phyloP scores from a whole-genome alignment of 2,329 filamentous ascomycete species.

The Cytospora mali region DNA sequence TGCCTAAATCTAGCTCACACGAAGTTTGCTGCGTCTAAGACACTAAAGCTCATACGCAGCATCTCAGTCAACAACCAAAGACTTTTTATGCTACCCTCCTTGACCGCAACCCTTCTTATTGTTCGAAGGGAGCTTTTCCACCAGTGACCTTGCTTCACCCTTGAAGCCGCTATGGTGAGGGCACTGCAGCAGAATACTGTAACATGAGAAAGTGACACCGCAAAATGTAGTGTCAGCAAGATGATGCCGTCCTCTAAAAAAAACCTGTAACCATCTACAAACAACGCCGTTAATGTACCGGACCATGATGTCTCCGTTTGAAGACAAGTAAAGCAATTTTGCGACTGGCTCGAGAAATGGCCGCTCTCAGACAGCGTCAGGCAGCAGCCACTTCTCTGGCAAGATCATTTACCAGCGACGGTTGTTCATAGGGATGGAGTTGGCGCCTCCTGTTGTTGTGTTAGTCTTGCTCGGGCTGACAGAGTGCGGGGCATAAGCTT shows the following conservation, averaged over 20 bases:
- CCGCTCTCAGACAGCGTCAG: not conserved
- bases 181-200: constrained; percentile 13
- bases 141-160: constrained; percentile 5
- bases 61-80: constrained; percentile 8
- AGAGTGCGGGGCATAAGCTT: constrained; percentile 28
- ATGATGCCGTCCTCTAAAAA: constrained; percentile 27
- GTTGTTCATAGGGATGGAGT: constrained; percentile 53
- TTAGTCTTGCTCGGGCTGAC: constrained; percentile 24
- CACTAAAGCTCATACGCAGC: constrained; percentile 2
- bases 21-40: not conserved
- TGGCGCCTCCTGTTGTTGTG: constrained; percentile 43
- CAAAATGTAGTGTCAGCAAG: constrained; percentile 23
- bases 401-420: constrained; percentile 51
- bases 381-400: not conserved
- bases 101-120: not conserved
- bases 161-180: constrained; percentile 6
- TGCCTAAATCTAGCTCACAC: constrained; percentile 10
- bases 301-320: constrained; percentile 18
- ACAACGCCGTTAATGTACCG: constrained; percentile 28
- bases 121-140: not conserved
- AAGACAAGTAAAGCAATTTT: constrained; percentile 9
- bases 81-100: constrained; percentile 22
- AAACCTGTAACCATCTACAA: constrained; percentile 26
- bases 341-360: constrained; percentile 5
- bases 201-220: constrained; percentile 23